phyloP scores from a whole-genome alignment of 2,329 filamentous ascomycete species.

The Zymoseptoria brevis region DNA sequence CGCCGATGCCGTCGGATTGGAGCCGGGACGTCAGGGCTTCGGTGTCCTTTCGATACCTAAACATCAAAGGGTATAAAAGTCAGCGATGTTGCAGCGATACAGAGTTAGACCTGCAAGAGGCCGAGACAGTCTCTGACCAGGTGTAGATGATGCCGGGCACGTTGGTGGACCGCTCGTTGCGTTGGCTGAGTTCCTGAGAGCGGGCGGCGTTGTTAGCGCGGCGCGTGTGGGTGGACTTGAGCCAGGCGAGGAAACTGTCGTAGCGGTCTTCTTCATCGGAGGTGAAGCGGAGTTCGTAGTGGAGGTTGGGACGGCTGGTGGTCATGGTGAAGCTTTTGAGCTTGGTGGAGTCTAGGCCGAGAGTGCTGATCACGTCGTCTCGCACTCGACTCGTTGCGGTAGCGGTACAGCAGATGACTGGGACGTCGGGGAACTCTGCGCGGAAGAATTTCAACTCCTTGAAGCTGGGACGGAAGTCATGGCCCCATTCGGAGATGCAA shows the following conservation, averaged over 20 bases:
- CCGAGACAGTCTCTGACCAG: no score
- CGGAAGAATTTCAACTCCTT: constrained; percentile 82
- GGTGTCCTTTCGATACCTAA: constrained; percentile 67
- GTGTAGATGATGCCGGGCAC: constrained; percentile 77
- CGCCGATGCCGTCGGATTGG: constrained; percentile 61
- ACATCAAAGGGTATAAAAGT: no score
- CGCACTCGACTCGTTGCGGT: constrained; percentile 78
- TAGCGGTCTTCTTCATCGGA: constrained; percentile 67
- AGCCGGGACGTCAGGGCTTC: constrained; percentile 61
- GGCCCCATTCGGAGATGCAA: constrained; percentile 96
- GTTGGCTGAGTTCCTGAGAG: constrained; percentile 49
- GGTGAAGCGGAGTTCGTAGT: constrained; percentile 83
- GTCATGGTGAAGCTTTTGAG: constrained; percentile 74
- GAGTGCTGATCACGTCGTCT: constrained; percentile 69
- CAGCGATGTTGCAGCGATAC: no score
- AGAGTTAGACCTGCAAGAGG: no score
- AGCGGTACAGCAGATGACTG: constrained; percentile 86
- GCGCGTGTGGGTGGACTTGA: constrained; percentile 63
- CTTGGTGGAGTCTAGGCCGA: constrained; percentile 57
- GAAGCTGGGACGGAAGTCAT: constrained; percentile 92
- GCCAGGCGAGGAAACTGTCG: constrained; percentile 66
- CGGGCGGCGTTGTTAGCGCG: constrained; percentile 52
- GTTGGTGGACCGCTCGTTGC: constrained; percentile 48
- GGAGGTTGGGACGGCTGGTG: constrained; percentile 74
- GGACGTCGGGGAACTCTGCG: constrained; percentile 70